Evolutionary conservation across 352 stramenopile genomes (phyloP).

Genomic region (Pythium scleroteichum): DNA sequence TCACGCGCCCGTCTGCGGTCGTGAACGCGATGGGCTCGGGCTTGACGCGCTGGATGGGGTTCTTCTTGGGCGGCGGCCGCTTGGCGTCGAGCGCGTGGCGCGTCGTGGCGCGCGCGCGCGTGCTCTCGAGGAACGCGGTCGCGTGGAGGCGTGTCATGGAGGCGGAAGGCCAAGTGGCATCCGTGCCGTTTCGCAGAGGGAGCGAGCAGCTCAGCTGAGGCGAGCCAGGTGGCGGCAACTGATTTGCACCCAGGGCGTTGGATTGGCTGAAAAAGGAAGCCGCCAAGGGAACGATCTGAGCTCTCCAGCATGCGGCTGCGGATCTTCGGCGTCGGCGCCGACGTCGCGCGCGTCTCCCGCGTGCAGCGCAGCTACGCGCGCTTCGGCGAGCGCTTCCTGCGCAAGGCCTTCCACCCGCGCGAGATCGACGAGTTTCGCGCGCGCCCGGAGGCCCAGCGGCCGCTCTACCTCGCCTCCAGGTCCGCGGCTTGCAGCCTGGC

Average conservation of each 20-base stretch:
- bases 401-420: slow-evolving; percentile 53
- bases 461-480: slow-evolving; percentile 68
- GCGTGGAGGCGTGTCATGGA: not conserved
- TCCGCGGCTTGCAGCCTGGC: not conserved
- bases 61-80: not conserved
- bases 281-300: not conserved
- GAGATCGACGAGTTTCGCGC: slow-evolving; percentile 69
- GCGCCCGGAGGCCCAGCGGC: slow-evolving; percentile 34
- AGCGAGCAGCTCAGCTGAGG: slow-evolving; percentile 18
- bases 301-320: slow-evolving; percentile 20
- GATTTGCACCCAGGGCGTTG: slow-evolving; percentile 14
- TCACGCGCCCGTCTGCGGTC: not conserved
- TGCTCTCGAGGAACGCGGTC: not conserved
- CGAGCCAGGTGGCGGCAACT: not conserved
- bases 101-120: not conserved
- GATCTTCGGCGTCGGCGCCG: slow-evolving; percentile 73
- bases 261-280: slow-evolving; percentile 18
- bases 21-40: not conserved
- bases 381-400: slow-evolving; percentile 68
- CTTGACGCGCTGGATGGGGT: not conserved
- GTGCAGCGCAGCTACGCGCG: slow-evolving; percentile 51
- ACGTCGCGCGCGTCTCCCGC: slow-evolving; percentile 63
- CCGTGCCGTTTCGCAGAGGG: not conserved
- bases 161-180: not conserved
- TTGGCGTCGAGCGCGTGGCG: not conserved